Conservation (phyloP, 768 basidiomycete genomes). For the Rubroboletus pulcherrimus region DNA sequence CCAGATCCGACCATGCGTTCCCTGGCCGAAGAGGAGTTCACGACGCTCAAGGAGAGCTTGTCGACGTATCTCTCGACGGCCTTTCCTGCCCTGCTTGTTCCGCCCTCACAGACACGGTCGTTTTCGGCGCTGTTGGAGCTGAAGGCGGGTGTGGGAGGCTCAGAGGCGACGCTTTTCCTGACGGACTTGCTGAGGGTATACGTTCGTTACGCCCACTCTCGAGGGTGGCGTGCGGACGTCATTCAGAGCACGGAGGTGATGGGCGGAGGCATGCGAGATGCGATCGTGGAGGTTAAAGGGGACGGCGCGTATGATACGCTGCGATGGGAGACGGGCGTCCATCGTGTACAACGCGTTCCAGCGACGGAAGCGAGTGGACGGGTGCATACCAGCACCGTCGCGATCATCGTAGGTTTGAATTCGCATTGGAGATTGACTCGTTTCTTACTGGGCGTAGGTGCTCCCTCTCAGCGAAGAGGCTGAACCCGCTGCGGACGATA, state of each 20-base stretch:
- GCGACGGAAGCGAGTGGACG: slow-evolving; percentile 85
- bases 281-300: slow-evolving; percentile 75
- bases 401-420: slow-evolving; percentile 12
- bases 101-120: slow-evolving; percentile 58
- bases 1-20: slow-evolving; percentile 34
- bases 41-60: slow-evolving; percentile 32
- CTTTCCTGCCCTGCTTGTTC: slow-evolving; percentile 63
- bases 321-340: slow-evolving; percentile 92
- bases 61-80: slow-evolving; percentile 33
- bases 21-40: slow-evolving; percentile 43
- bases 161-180: slow-evolving; percentile 44
- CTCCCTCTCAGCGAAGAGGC: slow-evolving; percentile 74
- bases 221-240: slow-evolving; percentile 60
- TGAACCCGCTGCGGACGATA: slow-evolving; percentile 48
- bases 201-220: slow-evolving; percentile 49
- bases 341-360: slow-evolving; percentile 92
- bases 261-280: slow-evolving; percentile 71
- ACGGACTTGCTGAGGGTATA: slow-evolving; percentile 55
- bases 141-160: slow-evolving; percentile 46
- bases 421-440: not conserved
- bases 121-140: slow-evolving; percentile 84
- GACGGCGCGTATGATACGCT: slow-evolving; percentile 74
- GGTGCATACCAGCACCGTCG: slow-evolving; percentile 69
- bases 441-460: slow-evolving; percentile 46
- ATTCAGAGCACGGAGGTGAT: slow-evolving; percentile 58